Conservation (phyloP, 257 asterid genomes). For the Rauvolfia tetraphylla region DNA sequence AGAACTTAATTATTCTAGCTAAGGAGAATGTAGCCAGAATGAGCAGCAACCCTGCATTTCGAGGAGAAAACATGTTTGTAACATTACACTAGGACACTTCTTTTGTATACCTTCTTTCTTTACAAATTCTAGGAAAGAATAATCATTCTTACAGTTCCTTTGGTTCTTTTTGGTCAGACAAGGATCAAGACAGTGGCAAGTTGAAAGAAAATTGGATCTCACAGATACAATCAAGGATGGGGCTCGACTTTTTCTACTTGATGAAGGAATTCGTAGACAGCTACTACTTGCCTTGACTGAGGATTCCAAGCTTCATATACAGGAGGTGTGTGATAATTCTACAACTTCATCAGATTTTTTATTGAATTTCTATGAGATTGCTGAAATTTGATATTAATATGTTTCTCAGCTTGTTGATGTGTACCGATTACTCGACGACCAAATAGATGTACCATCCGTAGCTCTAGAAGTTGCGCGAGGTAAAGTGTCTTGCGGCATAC, state of each 20-base stretch:
- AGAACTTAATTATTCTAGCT: conserved; percentile 89
- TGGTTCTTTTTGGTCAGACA: conserved; percentile 31
- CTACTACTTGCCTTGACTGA: conserved; percentile 97
- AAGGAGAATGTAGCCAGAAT: conserved; percentile 87
- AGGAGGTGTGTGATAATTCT: conserved; percentile 59
- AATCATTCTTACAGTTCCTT: background rate
- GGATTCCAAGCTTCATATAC: conserved; percentile 95
- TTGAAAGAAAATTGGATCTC: conserved; percentile 71
- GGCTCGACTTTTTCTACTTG: conserved; percentile 83
- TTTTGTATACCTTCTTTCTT: conserved; percentile 4
- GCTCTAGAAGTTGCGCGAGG: conserved; percentile 89
- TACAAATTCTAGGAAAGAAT: background rate
- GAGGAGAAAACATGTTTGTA: conserved; percentile 39
- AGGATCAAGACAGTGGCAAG: conserved; percentile 42
- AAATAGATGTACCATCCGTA: conserved; percentile 70
- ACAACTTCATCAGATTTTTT: background rate
- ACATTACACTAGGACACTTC: background rate
- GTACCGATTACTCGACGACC: conserved; percentile 85
- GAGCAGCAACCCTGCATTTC: conserved; percentile 94
- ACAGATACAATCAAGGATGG: conserved; percentile 98
- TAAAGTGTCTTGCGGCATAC: conserved; percentile 25
- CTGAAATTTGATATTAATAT: conserved; percentile 14
- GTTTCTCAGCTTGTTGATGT: conserved; percentile 74
- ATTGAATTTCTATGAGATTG: conserved; percentile 1
- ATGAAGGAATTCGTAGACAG: conserved; percentile 91